These are phyloP conservation scores for Lepiota subincarnata DNA, from an alignment of 768 basidiomycete species.

Conservation along the genomic window DNA sequence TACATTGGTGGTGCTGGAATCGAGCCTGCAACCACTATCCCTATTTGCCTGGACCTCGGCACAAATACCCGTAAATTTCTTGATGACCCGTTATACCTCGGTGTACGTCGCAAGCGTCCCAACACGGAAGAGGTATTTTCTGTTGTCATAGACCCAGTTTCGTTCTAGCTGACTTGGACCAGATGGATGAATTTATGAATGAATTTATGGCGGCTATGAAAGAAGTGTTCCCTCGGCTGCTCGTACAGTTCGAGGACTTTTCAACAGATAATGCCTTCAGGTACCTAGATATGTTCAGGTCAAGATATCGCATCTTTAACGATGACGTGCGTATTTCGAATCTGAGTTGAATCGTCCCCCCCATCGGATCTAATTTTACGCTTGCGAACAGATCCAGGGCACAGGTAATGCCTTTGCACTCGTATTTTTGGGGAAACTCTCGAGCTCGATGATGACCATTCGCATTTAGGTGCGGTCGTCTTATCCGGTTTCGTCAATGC, in stretches of 20 bases:
- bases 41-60: conserved; percentile 71
- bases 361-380: conserved; percentile 5
- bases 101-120: conserved; percentile 55
- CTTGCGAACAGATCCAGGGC: conserved; percentile 51
- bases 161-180: conserved; percentile 1
- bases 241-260: conserved; percentile 78
- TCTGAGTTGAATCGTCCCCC: neutral
- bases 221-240: conserved; percentile 58
- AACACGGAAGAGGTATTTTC: conserved; percentile 35
- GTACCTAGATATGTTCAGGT: conserved; percentile 61
- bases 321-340: conserved; percentile 54
- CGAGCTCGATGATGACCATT: conserved; percentile 6
- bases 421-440: neutral
- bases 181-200: conserved; percentile 75
- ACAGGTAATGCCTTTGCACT: conserved; percentile 37
- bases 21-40: conserved; percentile 50
- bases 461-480: conserved; percentile 55
- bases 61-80: conserved; percentile 67
- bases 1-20: conserved; percentile 73
- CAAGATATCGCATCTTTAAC: conserved; percentile 60
- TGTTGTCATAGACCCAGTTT: neutral
- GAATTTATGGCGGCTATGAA: conserved; percentile 70
- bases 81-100: conserved; percentile 73
- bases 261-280: conserved; percentile 77
- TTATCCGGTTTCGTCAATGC: conserved; percentile 75